Conservation (phyloP, 148 eudicot genomes). For the Amaranthus hypochondriacus region DNA sequence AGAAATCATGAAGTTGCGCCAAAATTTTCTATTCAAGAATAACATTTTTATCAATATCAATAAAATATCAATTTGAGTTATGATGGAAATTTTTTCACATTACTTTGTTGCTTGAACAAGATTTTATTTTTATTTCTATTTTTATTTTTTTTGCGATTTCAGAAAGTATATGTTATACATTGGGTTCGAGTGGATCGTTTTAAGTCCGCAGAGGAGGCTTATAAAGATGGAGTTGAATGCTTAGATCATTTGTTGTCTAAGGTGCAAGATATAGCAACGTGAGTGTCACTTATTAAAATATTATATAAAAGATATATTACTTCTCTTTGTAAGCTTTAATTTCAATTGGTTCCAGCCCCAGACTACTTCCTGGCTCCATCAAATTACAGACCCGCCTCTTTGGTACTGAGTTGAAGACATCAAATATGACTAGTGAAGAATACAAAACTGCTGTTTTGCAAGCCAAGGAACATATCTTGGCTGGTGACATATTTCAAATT, state of each 20-base stretch:
- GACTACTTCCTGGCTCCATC: slow-evolving; percentile 73
- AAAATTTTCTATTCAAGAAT: background rate
- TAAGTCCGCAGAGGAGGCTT: slow-evolving; percentile 79
- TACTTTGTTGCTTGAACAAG: background rate
- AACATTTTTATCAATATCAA: background rate
- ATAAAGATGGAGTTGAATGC: slow-evolving; percentile 59
- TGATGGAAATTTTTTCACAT: background rate
- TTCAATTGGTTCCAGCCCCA: slow-evolving; percentile 58
- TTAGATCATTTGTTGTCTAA: slow-evolving; percentile 63
- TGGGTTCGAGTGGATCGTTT: slow-evolving; percentile 83
- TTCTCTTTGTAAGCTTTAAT: slow-evolving; percentile 8
- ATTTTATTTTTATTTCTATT: background rate
- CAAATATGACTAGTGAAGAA: slow-evolving; percentile 76
- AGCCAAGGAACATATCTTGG: slow-evolving; percentile 96
- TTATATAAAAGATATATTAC: slow-evolving; percentile 6
- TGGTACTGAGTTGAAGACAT: slow-evolving; percentile 64
- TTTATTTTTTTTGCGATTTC: slow-evolving; percentile 15
- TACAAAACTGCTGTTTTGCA: slow-evolving; percentile 75
- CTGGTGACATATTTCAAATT: slow-evolving; percentile 97
- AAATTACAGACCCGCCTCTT: slow-evolving; percentile 63
- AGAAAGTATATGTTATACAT: slow-evolving; percentile 84
- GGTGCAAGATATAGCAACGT: slow-evolving; percentile 78
- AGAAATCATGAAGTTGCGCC: background rate
- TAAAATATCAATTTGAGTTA: background rate
- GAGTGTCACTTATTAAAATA: slow-evolving; percentile 29